A percentile compares a stretch with the other conserved stretches of the same genome.
These are phyloP conservation scores for Castanea mollissima DNA, from an alignment of 306 rosid species.

Conservation along the genomic window DNA sequence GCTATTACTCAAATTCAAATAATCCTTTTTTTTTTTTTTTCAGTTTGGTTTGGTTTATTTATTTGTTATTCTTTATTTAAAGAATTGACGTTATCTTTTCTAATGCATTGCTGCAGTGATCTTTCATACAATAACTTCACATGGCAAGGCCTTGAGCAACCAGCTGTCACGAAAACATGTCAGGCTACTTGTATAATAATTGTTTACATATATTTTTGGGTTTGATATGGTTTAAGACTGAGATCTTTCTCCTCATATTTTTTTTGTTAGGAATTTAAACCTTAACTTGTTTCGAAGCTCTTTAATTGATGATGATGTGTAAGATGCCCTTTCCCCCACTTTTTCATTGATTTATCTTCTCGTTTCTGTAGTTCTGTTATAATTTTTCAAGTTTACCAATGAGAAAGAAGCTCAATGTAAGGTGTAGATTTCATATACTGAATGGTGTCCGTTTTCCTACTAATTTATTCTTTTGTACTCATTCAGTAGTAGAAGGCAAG, in stretches of 20 bases:
- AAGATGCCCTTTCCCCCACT: conserved; percentile 23
- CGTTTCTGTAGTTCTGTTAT: neutral
- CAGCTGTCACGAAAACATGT: conserved; percentile 29
- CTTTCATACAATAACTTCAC: neutral
- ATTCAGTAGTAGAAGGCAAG: conserved; percentile 39
- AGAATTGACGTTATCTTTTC: neutral
- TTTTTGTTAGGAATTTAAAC: conserved; percentile 63
- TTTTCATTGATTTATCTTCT: conserved; percentile 20
- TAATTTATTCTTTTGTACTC: conserved; percentile 8
- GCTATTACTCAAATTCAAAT: neutral
- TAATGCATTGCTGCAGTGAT: neutral
- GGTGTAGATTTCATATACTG: neutral
- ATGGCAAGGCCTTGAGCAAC: neutral
- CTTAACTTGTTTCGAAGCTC: conserved; percentile 76
- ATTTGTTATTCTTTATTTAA: neutral
- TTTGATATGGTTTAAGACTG: conserved; percentile 7
- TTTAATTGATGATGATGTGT: conserved; percentile 41
- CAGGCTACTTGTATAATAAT: conserved; percentile 23
- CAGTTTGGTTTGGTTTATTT: too few species aligned
- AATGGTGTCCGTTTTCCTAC: neutral
- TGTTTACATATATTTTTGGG: neutral
- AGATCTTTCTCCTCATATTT: conserved; percentile 19
- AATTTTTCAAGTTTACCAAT: neutral
- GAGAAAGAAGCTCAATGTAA: neutral
- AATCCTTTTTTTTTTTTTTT: neutral